Percentiles rank a stretch among this genome's conserved stretches.
Conservation (phyloP, 768 basidiomycete species). For the Antrodiella citrinella region DNA sequence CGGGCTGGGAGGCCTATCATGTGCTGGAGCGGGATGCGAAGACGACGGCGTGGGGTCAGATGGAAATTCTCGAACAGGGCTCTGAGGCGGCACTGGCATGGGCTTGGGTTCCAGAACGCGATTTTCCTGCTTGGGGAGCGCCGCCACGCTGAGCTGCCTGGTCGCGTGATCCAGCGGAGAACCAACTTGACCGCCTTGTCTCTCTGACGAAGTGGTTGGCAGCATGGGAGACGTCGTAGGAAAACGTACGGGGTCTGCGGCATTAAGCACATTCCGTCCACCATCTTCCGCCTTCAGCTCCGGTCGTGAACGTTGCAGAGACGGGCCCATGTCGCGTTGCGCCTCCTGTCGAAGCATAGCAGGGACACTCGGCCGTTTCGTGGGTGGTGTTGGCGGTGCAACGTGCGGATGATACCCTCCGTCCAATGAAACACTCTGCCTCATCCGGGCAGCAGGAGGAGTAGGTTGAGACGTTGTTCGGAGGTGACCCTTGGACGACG, state of each 20-base stretch:
- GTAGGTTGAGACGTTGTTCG: background rate
- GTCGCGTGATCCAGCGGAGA: background rate
- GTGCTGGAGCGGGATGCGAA: background rate
- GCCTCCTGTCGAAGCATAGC: background rate
- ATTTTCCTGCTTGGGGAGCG: background rate
- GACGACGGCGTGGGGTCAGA: no score
- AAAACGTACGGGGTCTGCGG: background rate
- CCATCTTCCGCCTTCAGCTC: no score
- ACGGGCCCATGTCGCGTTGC: no score
- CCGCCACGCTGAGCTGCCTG: background rate
- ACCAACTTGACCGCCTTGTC: background rate
- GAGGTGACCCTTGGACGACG: background rate
- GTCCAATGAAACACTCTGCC: background rate
- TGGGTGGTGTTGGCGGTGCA: no score
- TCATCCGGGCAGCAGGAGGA: background rate
- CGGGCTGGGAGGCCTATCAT: background rate
- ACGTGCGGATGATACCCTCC: background rate
- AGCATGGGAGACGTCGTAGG: background rate
- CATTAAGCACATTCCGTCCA: background rate
- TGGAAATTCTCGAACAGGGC: no score
- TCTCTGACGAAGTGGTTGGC: background rate
- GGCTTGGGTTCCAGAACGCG: background rate
- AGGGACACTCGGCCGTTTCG: background rate
- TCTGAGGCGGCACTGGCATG: background rate
- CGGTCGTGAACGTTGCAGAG: no score